Base-by-base conservation (phyloP, 1,139 yeast genomes). In the Saccharomyces uvarum region DNA sequence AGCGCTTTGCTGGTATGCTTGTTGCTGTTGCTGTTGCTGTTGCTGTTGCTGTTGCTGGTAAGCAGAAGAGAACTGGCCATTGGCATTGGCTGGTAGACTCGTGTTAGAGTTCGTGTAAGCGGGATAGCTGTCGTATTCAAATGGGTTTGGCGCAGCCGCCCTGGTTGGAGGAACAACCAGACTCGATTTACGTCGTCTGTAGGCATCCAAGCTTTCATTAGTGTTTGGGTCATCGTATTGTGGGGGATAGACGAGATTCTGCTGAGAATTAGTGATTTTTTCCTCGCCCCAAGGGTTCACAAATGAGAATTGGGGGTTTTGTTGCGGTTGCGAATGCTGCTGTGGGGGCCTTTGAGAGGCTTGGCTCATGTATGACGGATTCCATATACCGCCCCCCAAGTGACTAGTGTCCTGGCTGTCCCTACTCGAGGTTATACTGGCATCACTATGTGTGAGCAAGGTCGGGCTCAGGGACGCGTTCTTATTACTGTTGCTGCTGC, bases 111-210 rank as follows among this genome's bases (percentile, higher is more conserved):
- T 47, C 27, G 42, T 13, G 51, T 55, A 53, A 31, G 54, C 51
- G 29, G 65, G 68, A 46, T 66, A 67, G 14, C 68, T 71, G 46
- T 68, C 67, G 51, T 70, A 66, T 42, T 75, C 70, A 47, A 74
- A 65, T 55, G 71, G 75, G 59, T 72, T 75, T 57, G 75, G 79
- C 27, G 75, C 75, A 2, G 78, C 75, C n/a, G 77, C 75, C 67
- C 79, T 71, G n/a, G 75, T 65, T 4, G 78, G 78, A 33, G 81
- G 77, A 49, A 72, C 66, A 51, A 70, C 57, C 52, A 68, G 55
- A 56, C 67, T 62, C 29, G 70, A 63, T 60, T 67, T 64, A 57
- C 70, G 61, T 57, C 72, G 62, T 46, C 63, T 61, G 54, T 47
- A 59, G 11, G 51, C 58, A 32, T 51, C 46, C 24, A 48, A 42